phyloP scores from a whole-genome alignment of 495 filamentous ascomycete species.

The Venustampulla echinocandica region DNA sequence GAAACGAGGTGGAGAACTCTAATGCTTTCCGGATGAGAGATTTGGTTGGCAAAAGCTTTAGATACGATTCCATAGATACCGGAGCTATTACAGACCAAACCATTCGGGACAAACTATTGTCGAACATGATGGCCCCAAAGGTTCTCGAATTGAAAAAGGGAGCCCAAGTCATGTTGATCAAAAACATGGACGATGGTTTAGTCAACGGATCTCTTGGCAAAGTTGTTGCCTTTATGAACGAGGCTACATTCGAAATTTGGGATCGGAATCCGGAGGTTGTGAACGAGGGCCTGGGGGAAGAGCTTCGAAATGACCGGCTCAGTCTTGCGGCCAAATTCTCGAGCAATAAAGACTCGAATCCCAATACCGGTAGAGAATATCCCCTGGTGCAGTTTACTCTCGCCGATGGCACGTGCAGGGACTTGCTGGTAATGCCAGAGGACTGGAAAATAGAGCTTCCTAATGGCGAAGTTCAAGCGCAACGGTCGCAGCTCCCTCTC shows the following conservation, averaged over 20 bases:
- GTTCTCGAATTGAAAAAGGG: constrained; percentile 75
- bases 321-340: constrained; percentile 25
- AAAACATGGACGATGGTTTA: constrained; percentile 88
- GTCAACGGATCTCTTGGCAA: constrained; percentile 92
- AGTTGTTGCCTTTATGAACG: constrained; percentile 79
- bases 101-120: constrained; percentile 66
- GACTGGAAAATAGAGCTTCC: constrained; percentile 95
- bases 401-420: constrained; percentile 66
- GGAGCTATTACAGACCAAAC: constrained; percentile 59
- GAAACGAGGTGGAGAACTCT: constrained; percentile 79
- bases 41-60: constrained; percentile 57
- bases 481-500: constrained; percentile 67
- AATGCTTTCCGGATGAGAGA: constrained; percentile 65
- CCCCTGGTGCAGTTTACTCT: constrained; percentile 76
- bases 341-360: constrained; percentile 31
- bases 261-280: constrained; percentile 44
- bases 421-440: constrained; percentile 76
- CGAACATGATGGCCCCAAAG: constrained; percentile 87
- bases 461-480: constrained; percentile 87
- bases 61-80: constrained; percentile 65
- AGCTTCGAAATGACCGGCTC: constrained; percentile 38
- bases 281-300: constrained; percentile 31
- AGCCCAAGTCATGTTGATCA: constrained; percentile 98
- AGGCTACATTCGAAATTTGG: constrained; percentile 63
- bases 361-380: constrained; percentile 31